phyloP scores from a whole-genome alignment of 192 early-diverging fungal species.

The Lunasporangiospora selenospora region DNA sequence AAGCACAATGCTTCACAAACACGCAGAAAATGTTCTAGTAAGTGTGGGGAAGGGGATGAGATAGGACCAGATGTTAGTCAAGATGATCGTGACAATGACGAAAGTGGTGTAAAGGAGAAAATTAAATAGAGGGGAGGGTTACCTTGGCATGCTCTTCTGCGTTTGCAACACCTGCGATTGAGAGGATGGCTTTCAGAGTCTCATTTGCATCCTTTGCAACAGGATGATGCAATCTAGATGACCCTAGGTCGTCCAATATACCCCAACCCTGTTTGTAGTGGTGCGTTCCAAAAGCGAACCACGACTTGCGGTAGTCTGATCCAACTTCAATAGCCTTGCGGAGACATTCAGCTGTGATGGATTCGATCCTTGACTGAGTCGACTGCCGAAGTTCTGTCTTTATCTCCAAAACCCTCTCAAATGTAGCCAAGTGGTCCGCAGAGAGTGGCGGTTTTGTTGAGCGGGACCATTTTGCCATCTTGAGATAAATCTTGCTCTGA shows the following conservation, averaged over 20 bases:
- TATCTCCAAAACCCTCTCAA: conserved; percentile 26
- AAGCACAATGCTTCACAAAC: conserved; percentile 45
- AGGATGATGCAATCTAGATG: conserved; percentile 42
- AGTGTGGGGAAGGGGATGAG: neutral
- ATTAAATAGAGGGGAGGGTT: neutral
- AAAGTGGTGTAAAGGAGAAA: too few relatives aligned
- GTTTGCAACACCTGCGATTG: conserved; percentile 9
- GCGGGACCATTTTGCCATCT: conserved; percentile 52
- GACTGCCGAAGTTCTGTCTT: conserved; percentile 3
- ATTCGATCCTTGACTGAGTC: conserved; percentile 21
- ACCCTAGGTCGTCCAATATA: conserved; percentile 58
- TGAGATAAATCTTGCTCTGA: conserved; percentile 43
- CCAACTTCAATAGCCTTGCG: conserved; percentile 47
- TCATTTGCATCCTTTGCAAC: conserved; percentile 32
- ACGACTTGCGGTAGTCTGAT: conserved; percentile 55
- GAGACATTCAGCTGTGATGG: conserved; percentile 44
- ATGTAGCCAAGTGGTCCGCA: conserved; percentile 4
- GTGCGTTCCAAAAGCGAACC: conserved; percentile 67
- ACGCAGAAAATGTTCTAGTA: conserved; percentile 43
- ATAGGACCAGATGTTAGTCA: neutral
- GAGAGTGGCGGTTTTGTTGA: conserved; percentile 32
- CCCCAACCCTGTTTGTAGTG: conserved; percentile 62
- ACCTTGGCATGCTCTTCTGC: conserved; percentile 36
- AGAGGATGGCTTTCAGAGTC: conserved; percentile 10
- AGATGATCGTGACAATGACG: neutral